Conservation (phyloP, 139 green algal species). For the Asterochloris erici region DNA sequence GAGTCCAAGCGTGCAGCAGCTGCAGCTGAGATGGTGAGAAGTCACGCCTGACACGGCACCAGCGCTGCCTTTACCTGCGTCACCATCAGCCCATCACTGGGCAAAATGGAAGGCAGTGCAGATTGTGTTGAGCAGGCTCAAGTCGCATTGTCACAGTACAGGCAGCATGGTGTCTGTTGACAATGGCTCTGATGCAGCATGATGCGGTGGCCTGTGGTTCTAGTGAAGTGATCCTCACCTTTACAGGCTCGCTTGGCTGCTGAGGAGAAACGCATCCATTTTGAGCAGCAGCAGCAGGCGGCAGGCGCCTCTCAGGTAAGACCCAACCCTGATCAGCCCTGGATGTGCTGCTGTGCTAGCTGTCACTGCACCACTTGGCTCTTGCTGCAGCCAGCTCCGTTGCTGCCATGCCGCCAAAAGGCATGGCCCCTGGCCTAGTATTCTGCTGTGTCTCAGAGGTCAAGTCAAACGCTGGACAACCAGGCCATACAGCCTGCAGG, state of each 20-base stretch:
- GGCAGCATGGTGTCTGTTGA: background rate
- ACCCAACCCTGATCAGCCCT: no score
- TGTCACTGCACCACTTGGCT: no score
- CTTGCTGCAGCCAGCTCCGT: no score
- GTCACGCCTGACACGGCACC: background rate
- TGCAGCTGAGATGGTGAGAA: slow-evolving; percentile 6
- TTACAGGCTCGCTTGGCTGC: slow-evolving; percentile 3
- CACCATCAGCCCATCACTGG: background rate
- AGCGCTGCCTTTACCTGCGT: background rate
- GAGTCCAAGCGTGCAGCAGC: slow-evolving; percentile 13
- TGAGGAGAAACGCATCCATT: slow-evolving; percentile 16
- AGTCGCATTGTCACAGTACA: background rate
- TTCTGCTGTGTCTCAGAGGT: no score
- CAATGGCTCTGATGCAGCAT: background rate
- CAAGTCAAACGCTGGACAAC: no score
- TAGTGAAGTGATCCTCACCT: background rate
- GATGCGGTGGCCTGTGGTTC: background rate
- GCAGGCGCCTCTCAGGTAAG: slow-evolving; percentile 1
- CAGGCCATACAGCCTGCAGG: no score
- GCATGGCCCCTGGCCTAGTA: no score
- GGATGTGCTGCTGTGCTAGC: no score
- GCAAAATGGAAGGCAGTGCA: background rate
- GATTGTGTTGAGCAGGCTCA: no score
- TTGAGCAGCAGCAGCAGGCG: slow-evolving; percentile 19
- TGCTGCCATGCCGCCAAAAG: no score